Conservation (phyloP, 495 filamentous ascomycete genomes). For the Talaromyces nanjingensis region DNA sequence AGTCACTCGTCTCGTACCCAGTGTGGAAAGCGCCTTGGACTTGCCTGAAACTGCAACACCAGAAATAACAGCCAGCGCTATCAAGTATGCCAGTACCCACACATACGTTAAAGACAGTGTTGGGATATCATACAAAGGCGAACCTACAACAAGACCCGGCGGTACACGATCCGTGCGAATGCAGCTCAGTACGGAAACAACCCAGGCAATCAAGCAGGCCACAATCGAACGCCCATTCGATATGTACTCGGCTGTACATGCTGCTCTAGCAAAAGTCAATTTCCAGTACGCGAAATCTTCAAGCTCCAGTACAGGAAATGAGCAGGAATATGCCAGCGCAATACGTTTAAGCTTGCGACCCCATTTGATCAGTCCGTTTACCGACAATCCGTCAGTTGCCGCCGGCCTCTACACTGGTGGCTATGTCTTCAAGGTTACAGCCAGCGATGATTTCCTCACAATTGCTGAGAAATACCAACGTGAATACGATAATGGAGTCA, state of each 20-base stretch:
- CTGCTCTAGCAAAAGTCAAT: slow-evolving; percentile 18
- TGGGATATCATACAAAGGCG: slow-evolving; percentile 17
- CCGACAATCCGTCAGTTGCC: not conserved
- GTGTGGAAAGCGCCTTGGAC: slow-evolving; percentile 19
- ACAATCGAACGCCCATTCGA: slow-evolving; percentile 13
- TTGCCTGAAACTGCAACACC: slow-evolving; percentile 11
- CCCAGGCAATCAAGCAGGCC: slow-evolving; percentile 10
- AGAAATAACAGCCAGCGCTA: slow-evolving; percentile 9
- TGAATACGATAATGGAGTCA: slow-evolving; percentile 19
- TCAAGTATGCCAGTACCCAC: slow-evolving; percentile 12
- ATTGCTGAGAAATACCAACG: slow-evolving; percentile 19
- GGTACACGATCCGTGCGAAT: slow-evolving; percentile 14
- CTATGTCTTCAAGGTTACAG: slow-evolving; percentile 16
- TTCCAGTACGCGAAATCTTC: slow-evolving; percentile 10
- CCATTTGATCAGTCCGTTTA: not conserved
- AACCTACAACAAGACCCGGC: slow-evolving; percentile 12
- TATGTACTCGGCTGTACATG: slow-evolving; percentile 21
- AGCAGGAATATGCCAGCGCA: slow-evolving; percentile 25
- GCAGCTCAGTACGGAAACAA: slow-evolving; percentile 11
- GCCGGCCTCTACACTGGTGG: slow-evolving; percentile 16
- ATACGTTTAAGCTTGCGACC: slow-evolving; percentile 22
- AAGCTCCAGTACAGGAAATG: slow-evolving; percentile 1
- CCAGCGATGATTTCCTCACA: slow-evolving; percentile 16
- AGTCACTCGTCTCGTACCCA: slow-evolving; percentile 17
- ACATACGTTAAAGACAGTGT: slow-evolving; percentile 11